Evolutionary conservation across 805 yeast species (phyloP).

Genomic region (Suhomyces xylopsoci): DNA sequence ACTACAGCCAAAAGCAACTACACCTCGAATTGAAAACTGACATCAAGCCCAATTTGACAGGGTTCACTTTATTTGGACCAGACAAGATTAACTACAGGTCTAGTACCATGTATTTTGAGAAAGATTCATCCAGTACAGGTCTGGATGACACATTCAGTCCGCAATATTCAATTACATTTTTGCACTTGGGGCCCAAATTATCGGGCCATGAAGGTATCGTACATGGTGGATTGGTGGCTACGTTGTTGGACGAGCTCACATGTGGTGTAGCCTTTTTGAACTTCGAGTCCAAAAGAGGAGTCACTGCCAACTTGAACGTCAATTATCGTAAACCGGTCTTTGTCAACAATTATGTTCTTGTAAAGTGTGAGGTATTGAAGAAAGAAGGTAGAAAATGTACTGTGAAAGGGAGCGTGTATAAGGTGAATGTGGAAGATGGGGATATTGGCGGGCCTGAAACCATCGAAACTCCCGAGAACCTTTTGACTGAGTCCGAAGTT

Average conservation of each 20-base stretch:
- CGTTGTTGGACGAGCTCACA: conserved; percentile 41
- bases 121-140: conserved; percentile 5
- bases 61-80: conserved; percentile 31
- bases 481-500: conserved; percentile 37
- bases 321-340: conserved; percentile 37
- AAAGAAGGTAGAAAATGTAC: conserved; percentile 39
- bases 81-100: conserved; percentile 35
- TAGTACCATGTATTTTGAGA: conserved; percentile 26
- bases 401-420: conserved; percentile 35
- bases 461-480: conserved; percentile 20
- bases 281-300: conserved; percentile 37
- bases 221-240: conserved; percentile 45
- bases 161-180: conserved; percentile 32
- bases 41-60: conserved; percentile 36
- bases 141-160: conserved; percentile 9
- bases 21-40: conserved; percentile 16
- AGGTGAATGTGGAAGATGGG: conserved; percentile 17
- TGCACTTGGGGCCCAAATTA: conserved; percentile 35
- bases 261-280: conserved; percentile 43
- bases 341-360: conserved; percentile 28
- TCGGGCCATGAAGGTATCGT: conserved; percentile 41
- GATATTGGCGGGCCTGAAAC: conserved; percentile 9
- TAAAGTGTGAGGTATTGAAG: conserved; percentile 30
- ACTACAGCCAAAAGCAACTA: background rate
- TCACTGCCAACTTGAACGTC: conserved; percentile 43